phyloP scores from a whole-genome alignment of 371 early-diverging fungal genomes.

The Actinomortierella ambigua region DNA sequence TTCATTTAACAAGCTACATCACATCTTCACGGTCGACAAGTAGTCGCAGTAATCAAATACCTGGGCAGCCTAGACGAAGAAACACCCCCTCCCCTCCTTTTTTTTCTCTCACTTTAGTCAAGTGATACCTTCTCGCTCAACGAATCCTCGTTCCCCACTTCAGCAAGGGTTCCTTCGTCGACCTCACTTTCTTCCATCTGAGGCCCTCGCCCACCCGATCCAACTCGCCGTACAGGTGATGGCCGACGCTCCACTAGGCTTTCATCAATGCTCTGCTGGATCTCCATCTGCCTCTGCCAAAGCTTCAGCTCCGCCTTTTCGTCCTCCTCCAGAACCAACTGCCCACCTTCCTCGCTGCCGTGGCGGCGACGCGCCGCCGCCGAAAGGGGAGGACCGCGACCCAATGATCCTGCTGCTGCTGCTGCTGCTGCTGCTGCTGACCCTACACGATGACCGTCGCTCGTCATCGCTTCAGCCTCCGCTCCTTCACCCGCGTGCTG shows the following conservation, averaged over 20 bases:
- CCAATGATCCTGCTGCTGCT: slow-evolving; percentile 6
- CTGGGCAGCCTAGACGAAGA: too few relatives aligned
- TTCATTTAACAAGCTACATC: too few relatives aligned
- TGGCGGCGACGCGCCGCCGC: slow-evolving; percentile 2
- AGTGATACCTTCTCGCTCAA: slow-evolving; percentile 32
- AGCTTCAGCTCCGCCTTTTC: slow-evolving; percentile 24
- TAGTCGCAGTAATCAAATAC: too few relatives aligned
- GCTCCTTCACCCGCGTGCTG: neutral
- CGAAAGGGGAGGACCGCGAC: slow-evolving; percentile 19
- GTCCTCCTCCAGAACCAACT: slow-evolving; percentile 9
- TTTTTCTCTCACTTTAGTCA: slow-evolving; percentile 12
- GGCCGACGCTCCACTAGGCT: neutral
- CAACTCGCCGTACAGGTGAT: neutral
- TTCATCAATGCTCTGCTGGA: slow-evolving; percentile 8
- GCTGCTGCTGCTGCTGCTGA: neutral
- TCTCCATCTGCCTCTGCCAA: slow-evolving; percentile 15
- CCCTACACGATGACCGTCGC: slow-evolving; percentile 9
- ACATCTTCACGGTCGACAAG: too few relatives aligned
- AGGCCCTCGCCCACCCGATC: neutral
- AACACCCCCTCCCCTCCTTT: too few relatives aligned
- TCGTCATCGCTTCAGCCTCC: neutral
- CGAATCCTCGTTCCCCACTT: slow-evolving; percentile 8
- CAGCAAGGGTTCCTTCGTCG: neutral
- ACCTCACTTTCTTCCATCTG: neutral
- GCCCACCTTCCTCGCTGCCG: slow-evolving; percentile 1